phyloP scores from a whole-genome alignment of 371 early-diverging fungal species.

The Blastocladiella emersonii region DNA sequence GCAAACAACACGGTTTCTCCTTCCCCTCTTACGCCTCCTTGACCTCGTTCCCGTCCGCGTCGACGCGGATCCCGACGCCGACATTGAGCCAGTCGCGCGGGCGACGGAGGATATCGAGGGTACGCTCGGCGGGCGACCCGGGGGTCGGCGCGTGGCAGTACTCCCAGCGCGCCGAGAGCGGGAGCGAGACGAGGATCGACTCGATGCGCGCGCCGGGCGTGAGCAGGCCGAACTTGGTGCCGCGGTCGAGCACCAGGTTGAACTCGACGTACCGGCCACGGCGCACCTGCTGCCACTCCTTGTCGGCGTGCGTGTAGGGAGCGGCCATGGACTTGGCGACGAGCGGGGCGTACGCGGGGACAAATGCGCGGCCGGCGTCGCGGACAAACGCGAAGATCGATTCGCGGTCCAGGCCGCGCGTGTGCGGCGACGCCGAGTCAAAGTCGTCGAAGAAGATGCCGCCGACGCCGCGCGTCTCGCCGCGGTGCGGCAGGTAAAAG shows the following conservation, averaged over 20 bases:
- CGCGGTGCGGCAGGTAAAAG: slow-evolving; percentile 59
- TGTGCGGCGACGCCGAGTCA: slow-evolving; percentile 34
- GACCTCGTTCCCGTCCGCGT: too few species aligned
- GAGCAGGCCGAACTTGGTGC: slow-evolving; percentile 75
- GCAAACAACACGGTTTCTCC: too few species aligned
- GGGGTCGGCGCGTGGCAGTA: slow-evolving; percentile 60
- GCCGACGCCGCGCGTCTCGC: slow-evolving; percentile 69
- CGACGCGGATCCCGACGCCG: not conserved
- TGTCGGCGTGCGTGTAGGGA: slow-evolving; percentile 49
- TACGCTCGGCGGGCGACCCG: slow-evolving; percentile 51
- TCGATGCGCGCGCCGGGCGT: slow-evolving; percentile 81
- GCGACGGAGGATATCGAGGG: slow-evolving; percentile 59
- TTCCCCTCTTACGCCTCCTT: too few species aligned
- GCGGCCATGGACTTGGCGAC: slow-evolving; percentile 47
- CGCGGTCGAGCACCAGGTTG: slow-evolving; percentile 74
- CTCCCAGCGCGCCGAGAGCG: slow-evolving; percentile 74
- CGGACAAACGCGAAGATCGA: slow-evolving; percentile 53
- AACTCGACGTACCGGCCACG: slow-evolving; percentile 84
- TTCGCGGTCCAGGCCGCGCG: slow-evolving; percentile 16
- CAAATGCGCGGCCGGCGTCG: slow-evolving; percentile 55
- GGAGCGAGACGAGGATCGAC: slow-evolving; percentile 71
- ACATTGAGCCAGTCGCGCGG: slow-evolving; percentile 59
- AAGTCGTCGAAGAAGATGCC: slow-evolving; percentile 82
- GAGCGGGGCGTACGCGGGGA: slow-evolving; percentile 60
- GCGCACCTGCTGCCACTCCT: slow-evolving; percentile 69